Base-by-base conservation (phyloP, 2,329 filamentous ascomycete species). In the Pyrenophora graminea region DNA sequence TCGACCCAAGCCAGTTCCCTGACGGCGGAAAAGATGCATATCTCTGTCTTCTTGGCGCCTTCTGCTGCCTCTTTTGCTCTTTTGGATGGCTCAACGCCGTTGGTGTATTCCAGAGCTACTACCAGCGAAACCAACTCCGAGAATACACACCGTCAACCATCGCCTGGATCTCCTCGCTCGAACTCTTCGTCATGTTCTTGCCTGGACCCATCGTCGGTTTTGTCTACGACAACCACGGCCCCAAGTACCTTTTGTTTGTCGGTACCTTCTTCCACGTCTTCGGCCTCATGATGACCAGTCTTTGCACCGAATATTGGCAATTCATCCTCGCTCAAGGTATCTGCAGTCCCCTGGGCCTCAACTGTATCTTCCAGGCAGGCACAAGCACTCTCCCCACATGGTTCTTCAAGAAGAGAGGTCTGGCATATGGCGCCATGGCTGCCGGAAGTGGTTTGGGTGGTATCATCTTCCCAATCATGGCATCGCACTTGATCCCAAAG, bases 151-250 rank as follows among this genome's bases (percentile, higher is more conserved):
- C 75, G 0, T 74, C 70, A 6, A 74, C 68, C 6, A 71, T 80
- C 17, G 64, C 77, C 5, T 80, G 78, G 78, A 80, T 79, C 12
- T 64, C 76, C 1, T 77, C 76, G 0, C 59, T 64, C 9, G 67
- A 79, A 45, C 69, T 74, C 7, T 79, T 77, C 54, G 68, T 79
- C 59, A 78, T 87, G 76, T 80, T 82, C 37, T 33, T 64, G 4
- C 60, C 80, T 56, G 85, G 85, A 0, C 84, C 85, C 0, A 61
- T 89, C 6, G 79, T 85, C n/a, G 87, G 87, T 1, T 82, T 81
- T 34, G 39, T 86, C 0, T 88, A 81, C 58, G 87, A 90, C 61
- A 81, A 76, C 48, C 82, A 84, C 49, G 79, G 87, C 0, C 84
- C 86, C 0, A 78, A 80, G 23, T 79, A 74, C 39, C 71, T 89